Percentiles rank a stretch among this genome's conserved stretches.
Evolutionary conservation across 257 asterid species (phyloP).

Genomic region (Fraxinus americana): DNA sequence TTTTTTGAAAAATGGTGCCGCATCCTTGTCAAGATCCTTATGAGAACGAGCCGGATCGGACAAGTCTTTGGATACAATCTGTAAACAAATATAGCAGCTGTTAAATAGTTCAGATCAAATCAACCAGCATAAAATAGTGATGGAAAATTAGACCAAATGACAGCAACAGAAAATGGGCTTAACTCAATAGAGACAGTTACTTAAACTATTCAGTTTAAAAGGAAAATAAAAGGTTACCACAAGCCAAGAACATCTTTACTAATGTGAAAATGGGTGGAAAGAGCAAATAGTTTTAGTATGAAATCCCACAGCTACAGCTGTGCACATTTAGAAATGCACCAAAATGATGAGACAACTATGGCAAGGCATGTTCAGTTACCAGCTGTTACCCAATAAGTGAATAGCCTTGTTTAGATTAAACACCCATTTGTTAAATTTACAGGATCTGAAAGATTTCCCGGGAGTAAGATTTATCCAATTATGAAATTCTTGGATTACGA

Average conservation of each 20-base stretch:
- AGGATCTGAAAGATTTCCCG: background rate
- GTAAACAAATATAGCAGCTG: constrained; percentile 29
- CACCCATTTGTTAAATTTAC: background rate
- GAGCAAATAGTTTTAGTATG: background rate
- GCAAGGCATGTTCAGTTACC: background rate
- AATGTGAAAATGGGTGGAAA: background rate
- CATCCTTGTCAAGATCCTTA: constrained; percentile 97
- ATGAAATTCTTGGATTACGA: background rate
- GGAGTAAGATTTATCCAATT: background rate
- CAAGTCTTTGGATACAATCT: constrained; percentile 93
- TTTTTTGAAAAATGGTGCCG: constrained; percentile 85
- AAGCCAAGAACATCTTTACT: background rate
- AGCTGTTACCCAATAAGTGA: background rate
- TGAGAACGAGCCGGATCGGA: constrained; percentile 98
- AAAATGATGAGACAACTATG: background rate
- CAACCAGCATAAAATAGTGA: background rate
- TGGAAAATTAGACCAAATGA: background rate
- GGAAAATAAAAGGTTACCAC: background rate
- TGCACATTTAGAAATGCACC: background rate
- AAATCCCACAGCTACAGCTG: background rate
- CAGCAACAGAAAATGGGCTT: background rate
- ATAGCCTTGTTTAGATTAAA: background rate
- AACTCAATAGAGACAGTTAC: background rate
- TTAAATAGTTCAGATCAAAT: constrained; percentile 19
- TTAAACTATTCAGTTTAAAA: background rate